phyloP scores from a whole-genome alignment of 495 filamentous ascomycete genomes.

The Elaphomyces granulatus region DNA sequence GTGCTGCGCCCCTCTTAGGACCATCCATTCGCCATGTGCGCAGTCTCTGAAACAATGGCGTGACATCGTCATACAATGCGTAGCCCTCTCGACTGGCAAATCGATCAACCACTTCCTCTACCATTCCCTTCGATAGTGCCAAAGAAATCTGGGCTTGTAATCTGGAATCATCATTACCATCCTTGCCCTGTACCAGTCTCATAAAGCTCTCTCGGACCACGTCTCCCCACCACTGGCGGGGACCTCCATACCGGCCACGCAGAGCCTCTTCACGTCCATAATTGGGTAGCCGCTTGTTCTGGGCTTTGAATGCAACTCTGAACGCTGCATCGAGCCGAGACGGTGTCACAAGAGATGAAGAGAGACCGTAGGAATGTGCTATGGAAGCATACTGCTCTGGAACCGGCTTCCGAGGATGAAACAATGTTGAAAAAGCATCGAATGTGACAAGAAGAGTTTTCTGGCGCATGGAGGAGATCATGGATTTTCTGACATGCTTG shows the following conservation, averaged over 20 bases:
- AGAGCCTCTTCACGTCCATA: slow-evolving; percentile 42
- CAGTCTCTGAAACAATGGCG: slow-evolving; percentile 36
- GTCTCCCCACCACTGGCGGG: slow-evolving; percentile 58
- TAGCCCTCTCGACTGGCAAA: slow-evolving; percentile 54
- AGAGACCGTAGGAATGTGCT: slow-evolving; percentile 44
- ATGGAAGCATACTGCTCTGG: slow-evolving; percentile 46
- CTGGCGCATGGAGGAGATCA: too few species aligned
- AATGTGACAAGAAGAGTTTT: slow-evolving; percentile 48
- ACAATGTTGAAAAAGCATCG: slow-evolving; percentile 68
- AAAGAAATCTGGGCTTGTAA: background rate
- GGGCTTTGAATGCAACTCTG: slow-evolving; percentile 36
- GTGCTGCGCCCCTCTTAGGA: background rate
- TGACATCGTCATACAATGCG: slow-evolving; percentile 38
- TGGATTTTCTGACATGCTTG: too few species aligned
- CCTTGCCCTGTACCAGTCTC: background rate
- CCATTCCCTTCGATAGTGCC: slow-evolving; percentile 29
- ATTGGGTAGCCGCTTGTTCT: slow-evolving; percentile 42
- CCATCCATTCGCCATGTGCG: slow-evolving; percentile 6
- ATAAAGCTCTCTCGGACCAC: slow-evolving; percentile 30
- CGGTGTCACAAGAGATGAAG: slow-evolving; percentile 16
- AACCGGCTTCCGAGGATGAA: slow-evolving; percentile 45
- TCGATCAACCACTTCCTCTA: slow-evolving; percentile 38
- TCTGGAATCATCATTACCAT: too few species aligned
- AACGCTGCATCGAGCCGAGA: slow-evolving; percentile 21
- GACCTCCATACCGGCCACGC: slow-evolving; percentile 32